Percentiles rank a stretch among this genome's conserved stretches.
These are phyloP conservation scores for Atkinsonella texensis DNA, from an alignment of 2,329 filamentous ascomycete species.

Conservation along the genomic window DNA sequence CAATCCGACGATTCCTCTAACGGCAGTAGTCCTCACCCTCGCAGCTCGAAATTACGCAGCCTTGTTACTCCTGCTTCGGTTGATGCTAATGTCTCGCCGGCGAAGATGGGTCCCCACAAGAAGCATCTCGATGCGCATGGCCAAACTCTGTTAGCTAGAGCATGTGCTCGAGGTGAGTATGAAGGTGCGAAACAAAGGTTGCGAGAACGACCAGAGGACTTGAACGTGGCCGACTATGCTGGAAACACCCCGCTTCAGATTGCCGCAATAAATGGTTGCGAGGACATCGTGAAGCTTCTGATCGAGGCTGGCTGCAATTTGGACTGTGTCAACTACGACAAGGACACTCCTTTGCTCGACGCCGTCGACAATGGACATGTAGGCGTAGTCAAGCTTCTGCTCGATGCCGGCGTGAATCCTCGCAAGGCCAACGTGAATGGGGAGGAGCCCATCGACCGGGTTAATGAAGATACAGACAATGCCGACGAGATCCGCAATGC, in stretches of 20 bases:
- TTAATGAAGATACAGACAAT: conserved; percentile 63
- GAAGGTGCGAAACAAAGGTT: conserved; percentile 65
- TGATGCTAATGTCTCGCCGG: conserved; percentile 51
- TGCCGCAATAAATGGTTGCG: conserved; percentile 75
- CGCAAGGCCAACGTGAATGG: conserved; percentile 85
- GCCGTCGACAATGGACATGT: conserved; percentile 92
- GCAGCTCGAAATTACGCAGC: conserved; percentile 44
- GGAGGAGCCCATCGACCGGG: conserved; percentile 78
- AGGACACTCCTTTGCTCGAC: conserved; percentile 89
- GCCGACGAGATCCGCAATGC: conserved; percentile 65
- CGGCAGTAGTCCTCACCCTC: conserved; percentile 46
- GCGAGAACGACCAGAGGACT: conserved; percentile 69
- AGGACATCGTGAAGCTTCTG: conserved; percentile 76
- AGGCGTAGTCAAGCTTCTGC: conserved; percentile 71
- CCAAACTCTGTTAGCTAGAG: conserved; percentile 79
- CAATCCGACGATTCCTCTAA: conserved; percentile 56
- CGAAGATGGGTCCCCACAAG: conserved; percentile 61
- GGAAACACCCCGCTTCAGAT: conserved; percentile 95
- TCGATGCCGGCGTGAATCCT: conserved; percentile 83
- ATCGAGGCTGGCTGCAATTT: conserved; percentile 76
- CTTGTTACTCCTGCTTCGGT: conserved; percentile 43
- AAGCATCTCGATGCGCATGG: conserved; percentile 88
- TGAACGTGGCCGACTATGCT: conserved; percentile 85
- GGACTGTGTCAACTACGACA: conserved; percentile 67
- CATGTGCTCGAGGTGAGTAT: conserved; percentile 75